A percentile compares a stretch with the other conserved stretches of the same genome.
phyloP scores from a whole-genome alignment of 257 asterid genomes.

The Solanum corneliomulleri region DNA sequence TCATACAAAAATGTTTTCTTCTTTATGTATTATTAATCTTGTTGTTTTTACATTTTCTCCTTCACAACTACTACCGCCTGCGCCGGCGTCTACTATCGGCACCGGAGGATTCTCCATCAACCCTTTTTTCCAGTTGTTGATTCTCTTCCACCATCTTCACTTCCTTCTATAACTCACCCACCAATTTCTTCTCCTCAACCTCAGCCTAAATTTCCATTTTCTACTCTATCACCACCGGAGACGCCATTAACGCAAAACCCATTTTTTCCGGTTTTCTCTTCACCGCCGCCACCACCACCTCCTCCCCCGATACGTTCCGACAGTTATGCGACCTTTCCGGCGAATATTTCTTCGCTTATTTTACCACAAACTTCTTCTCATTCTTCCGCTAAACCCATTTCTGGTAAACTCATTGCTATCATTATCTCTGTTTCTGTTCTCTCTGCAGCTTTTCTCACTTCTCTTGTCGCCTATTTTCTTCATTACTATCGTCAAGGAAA shows the following conservation, averaged over 20 bases:
- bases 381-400: conserved; percentile 19
- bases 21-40: not conserved
- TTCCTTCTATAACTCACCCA: conserved; percentile 18
- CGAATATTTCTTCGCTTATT: conserved; percentile 81
- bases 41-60: not conserved
- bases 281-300: conserved; percentile 42
- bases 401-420: conserved; percentile 41
- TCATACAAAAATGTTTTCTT: not conserved
- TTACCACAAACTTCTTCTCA: conserved; percentile 50
- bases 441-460: conserved; percentile 9
- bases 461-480: conserved; percentile 26
- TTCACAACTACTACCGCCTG: conserved; percentile 1
- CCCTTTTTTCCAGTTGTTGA: conserved; percentile 38
- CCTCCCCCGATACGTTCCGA: conserved; percentile 17
- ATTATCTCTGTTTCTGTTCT: conserved; percentile 35
- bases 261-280: conserved; percentile 46
- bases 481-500: conserved; percentile 26
- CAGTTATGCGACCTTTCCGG: conserved; percentile 52
- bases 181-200: conserved; percentile 26
- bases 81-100: conserved; percentile 15
- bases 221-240: not conserved
- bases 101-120: conserved; percentile 74
- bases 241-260: conserved; percentile 19
- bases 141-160: conserved; percentile 21
- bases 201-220: not conserved